Evolutionary conservation across 805 yeast species (phyloP).

Genomic region (Starmerella tilneyi): DNA sequence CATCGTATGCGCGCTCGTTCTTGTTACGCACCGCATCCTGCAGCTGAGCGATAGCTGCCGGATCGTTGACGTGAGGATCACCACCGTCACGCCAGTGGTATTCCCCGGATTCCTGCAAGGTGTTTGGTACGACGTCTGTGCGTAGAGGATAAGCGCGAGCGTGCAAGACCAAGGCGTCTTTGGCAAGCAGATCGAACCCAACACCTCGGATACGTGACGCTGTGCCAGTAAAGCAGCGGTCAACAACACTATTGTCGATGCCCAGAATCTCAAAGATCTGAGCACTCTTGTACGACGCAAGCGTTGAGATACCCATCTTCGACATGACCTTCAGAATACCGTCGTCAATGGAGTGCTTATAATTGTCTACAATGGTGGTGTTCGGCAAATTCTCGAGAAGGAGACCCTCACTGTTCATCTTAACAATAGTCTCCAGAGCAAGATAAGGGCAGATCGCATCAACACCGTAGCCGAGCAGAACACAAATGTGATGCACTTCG

Average conservation of each 20-base stretch:
- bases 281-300: constrained; percentile 98
- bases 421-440: constrained; percentile 77
- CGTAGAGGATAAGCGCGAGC: constrained; percentile 84
- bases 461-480: constrained; percentile 91
- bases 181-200: constrained; percentile 90
- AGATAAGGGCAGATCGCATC: constrained; percentile 92
- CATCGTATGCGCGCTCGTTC: constrained; percentile 84
- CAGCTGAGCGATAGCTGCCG: constrained; percentile 84
- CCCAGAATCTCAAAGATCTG: constrained; percentile 97
- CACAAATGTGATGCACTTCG: constrained; percentile 94
- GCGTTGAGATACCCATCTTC: constrained; percentile 97
- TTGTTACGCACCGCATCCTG: constrained; percentile 98
- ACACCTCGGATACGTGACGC: constrained; percentile 95
- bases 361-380: constrained; percentile 58
- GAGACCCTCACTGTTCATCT: constrained; percentile 73
- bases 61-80: constrained; percentile 88
- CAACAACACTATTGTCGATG: constrained; percentile 88
- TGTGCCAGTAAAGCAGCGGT: constrained; percentile 92
- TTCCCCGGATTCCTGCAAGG: constrained; percentile 90
- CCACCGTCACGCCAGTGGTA: constrained; percentile 99
- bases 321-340: constrained; percentile 97
- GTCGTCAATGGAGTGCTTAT: constrained; percentile 73
- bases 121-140: constrained; percentile 55
- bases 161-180: constrained; percentile 89
- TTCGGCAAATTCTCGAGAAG: constrained; percentile 41